These are phyloP conservation scores for Pseudohalonectria lignicola DNA, from an alignment of 2,329 filamentous ascomycete genomes.

Conservation along the genomic window DNA sequence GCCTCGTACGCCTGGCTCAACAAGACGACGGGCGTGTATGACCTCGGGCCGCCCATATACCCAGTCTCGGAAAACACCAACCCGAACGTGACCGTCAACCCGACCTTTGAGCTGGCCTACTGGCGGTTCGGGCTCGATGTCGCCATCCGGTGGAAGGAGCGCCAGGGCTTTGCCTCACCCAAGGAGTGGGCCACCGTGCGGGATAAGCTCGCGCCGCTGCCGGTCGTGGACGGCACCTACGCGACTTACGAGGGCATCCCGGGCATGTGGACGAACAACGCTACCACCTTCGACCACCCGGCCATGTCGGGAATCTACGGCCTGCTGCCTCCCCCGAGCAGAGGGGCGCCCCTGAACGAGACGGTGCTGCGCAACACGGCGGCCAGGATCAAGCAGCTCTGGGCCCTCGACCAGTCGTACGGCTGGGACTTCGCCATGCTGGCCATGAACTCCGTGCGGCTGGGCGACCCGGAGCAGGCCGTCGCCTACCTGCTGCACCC, in stretches of 20 bases:
- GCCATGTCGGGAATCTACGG: conserved; percentile 31
- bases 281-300: conserved; percentile 28
- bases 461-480: conserved; percentile 25
- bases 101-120: conserved; percentile 49
- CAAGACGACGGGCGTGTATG: conserved; percentile 35
- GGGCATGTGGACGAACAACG: conserved; percentile 27
- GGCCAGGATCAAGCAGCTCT: conserved; percentile 22
- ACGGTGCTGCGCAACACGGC: conserved; percentile 24
- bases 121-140: conserved; percentile 49
- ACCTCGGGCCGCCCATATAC: conserved; percentile 33
- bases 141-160: conserved; percentile 38
- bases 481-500: conserved; percentile 33
- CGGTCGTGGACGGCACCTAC: conserved; percentile 36
- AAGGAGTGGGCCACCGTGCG: conserved; percentile 33
- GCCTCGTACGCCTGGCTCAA: conserved; percentile 45
- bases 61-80: conserved; percentile 44
- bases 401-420: conserved; percentile 27
- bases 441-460: conserved; percentile 29
- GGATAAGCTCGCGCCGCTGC: conserved; percentile 41
- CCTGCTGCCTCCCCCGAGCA: conserved; percentile 26
- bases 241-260: conserved; percentile 40
- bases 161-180: conserved; percentile 31
- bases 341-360: conserved; percentile 21
- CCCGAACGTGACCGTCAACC: conserved; percentile 44
- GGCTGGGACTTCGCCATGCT: conserved; percentile 34